Conservation (phyloP, 257 asterid species). For the Nicotiana benthamiana region DNA sequence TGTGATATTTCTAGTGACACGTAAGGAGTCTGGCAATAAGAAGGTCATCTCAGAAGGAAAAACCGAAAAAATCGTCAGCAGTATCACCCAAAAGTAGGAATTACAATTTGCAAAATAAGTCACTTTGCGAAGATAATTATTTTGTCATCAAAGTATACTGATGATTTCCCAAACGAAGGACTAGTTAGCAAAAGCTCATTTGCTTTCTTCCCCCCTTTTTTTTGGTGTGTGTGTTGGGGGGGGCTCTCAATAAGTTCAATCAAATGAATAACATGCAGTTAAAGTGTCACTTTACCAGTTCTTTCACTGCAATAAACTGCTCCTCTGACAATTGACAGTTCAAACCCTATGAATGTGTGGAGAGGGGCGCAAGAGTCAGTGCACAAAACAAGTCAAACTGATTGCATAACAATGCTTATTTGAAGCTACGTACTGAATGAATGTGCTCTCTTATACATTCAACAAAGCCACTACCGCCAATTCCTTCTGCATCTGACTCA, state of each 20-base stretch:
- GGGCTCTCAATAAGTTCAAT: neutral
- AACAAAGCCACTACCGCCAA: slow-evolving; percentile 96
- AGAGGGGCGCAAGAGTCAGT: neutral
- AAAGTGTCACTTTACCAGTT: slow-evolving; percentile 49
- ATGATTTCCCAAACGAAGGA: neutral
- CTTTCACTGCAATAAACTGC: slow-evolving; percentile 93
- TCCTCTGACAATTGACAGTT: slow-evolving; percentile 70
- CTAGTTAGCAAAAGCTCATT: neutral
- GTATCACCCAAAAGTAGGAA: neutral
- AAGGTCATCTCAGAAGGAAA: neutral
- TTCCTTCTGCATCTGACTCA: slow-evolving; percentile 97
- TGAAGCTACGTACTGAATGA: slow-evolving; percentile 57
- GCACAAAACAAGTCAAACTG: neutral
- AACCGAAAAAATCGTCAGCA: neutral
- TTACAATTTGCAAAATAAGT: neutral
- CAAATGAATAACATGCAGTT: neutral
- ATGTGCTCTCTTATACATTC: slow-evolving; percentile 96
- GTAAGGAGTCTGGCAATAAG: neutral
- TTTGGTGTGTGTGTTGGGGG: too few species aligned
- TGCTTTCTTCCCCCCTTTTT: too few species aligned
- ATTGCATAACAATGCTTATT: slow-evolving; percentile 2
- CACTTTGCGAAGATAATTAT: neutral
- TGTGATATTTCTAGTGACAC: neutral
- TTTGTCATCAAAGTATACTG: neutral
- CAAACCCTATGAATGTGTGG: slow-evolving; percentile 44